Evolutionary conservation across 345 rosid genomes (phyloP).

Genomic region (Pugionium cornutum): DNA sequence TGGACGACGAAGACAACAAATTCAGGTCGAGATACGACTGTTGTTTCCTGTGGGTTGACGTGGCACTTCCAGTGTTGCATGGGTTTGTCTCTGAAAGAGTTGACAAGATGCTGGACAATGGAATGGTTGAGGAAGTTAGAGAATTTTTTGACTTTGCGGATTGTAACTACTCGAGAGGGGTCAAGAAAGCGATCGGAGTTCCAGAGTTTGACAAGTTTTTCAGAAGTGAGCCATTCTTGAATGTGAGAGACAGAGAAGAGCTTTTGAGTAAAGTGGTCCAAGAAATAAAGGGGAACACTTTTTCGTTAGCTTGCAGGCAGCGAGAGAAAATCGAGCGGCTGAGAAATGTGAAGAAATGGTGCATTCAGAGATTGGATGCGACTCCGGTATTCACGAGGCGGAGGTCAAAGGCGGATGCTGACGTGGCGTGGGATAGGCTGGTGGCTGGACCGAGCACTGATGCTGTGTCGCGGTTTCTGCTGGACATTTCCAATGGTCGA

Average conservation of each 20-base stretch:
- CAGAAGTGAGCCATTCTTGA: conserved; percentile 43
- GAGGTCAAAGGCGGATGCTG: conserved; percentile 46
- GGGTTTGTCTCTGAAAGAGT: conserved; percentile 56
- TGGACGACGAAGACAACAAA: conserved; percentile 43
- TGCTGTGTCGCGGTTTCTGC: conserved; percentile 48
- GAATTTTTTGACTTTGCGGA: conserved; percentile 46
- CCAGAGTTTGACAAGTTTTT: conserved; percentile 64
- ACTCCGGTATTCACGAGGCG: conserved; percentile 53
- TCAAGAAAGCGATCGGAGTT: conserved; percentile 66
- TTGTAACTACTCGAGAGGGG: conserved; percentile 52
- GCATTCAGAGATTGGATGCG: conserved; percentile 60
- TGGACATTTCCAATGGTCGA: conserved; percentile 32
- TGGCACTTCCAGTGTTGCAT: conserved; percentile 52
- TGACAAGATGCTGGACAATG: conserved; percentile 60
- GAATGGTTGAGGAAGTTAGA: conserved; percentile 70
- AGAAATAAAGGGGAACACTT: conserved; percentile 55
- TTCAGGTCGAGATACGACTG: conserved; percentile 60
- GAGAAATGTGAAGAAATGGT: conserved; percentile 55
- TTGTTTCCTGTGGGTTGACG: conserved; percentile 64
- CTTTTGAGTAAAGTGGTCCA: conserved; percentile 50
- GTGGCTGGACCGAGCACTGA: conserved; percentile 53
- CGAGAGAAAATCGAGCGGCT: conserved; percentile 61
- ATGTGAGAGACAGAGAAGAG: conserved; percentile 29
- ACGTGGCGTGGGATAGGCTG: conserved; percentile 56
- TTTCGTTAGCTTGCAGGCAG: conserved; percentile 56